phyloP scores from a whole-genome alignment of 2,329 filamentous ascomycete species.

The Aspergillus fumigatiaffinis region DNA sequence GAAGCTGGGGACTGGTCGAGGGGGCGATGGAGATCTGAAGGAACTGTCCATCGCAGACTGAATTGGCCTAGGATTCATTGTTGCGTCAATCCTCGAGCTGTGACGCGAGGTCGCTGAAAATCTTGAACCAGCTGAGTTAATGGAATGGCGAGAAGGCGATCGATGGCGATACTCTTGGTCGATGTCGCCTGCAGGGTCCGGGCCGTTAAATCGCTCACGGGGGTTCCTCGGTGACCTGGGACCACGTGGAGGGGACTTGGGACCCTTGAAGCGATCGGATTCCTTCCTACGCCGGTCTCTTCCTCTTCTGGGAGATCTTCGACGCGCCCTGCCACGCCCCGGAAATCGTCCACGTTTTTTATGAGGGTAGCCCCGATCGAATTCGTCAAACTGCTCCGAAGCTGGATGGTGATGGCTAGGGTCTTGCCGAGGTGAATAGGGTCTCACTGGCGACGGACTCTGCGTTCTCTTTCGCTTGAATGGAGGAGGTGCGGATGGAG shows the following conservation, averaged over 20 bases:
- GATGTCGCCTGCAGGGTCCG: conserved; percentile 21
- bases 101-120: conserved; percentile 23
- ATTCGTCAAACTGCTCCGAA: conserved; percentile 31
- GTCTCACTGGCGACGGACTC: conserved; percentile 36
- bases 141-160: conserved; percentile 34
- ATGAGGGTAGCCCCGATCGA: conserved; percentile 35
- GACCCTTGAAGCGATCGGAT: conserved; percentile 25
- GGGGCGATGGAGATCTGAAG: conserved; percentile 31
- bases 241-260: conserved; percentile 31
- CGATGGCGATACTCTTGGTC: conserved; percentile 27
- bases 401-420: conserved; percentile 18
- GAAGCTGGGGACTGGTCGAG: conserved; percentile 29
- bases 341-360: conserved; percentile 33
- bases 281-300: conserved; percentile 31
- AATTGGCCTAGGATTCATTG: conserved; percentile 28
- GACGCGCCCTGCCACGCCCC: conserved; percentile 29
- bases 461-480: conserved; percentile 40
- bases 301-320: conserved; percentile 32
- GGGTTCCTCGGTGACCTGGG: conserved; percentile 23
- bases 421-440: conserved; percentile 23
- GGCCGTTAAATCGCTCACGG: conserved; percentile 26
- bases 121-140: conserved; percentile 29
- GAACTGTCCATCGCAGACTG: conserved; percentile 26
- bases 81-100: conserved; percentile 16
- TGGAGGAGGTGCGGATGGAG: conserved; percentile 27